Base-by-base conservation (phyloP, 2,329 filamentous ascomycete species). In the Fonsecaea multimorphosa region DNA sequence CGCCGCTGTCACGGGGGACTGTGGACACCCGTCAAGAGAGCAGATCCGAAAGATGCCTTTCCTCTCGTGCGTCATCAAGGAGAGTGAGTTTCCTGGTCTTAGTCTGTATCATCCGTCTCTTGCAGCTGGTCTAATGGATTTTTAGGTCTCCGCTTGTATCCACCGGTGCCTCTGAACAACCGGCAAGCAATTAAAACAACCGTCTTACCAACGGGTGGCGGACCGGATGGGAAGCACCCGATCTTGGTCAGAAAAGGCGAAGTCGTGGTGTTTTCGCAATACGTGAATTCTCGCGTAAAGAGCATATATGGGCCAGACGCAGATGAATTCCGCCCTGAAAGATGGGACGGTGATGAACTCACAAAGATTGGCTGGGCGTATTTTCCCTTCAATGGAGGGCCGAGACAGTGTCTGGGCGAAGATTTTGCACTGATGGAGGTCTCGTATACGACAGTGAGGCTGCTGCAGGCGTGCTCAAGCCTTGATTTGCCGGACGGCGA, bases 111-210 rank as follows among this genome's bases (percentile, higher is more conserved):
- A 9, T 22, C 6, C 1, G 34, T 24, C 12, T 6, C 27, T 14
- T 14, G 19, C 31, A 24, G 38, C 34, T n/a, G 19, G 27, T 19
- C 27, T 32, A 38, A 59, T 22, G 11, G 89, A 90, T 78, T 91
- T 94, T 91, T 94, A 79, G 90, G 86, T 0, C 84, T 93, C 64
- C 88, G 91, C 14, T 78, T 93, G 9, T 92, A 93, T 76, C 91
- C 91, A 0, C 84, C 86, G n/a, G 90, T 95, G 1, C 91, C 92
- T 1, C 89, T 90, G 80, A 95, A 94, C 78, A 84, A 91, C 57
- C 89, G 92, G 68, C 80, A 88, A 36, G 86, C 91, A 9, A 82
- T 91, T 9, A 83, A 82, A 66, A 89, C 93, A 78, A 93, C 91
- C 2, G 90, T 87, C 0, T 84, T 96, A 1, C 91, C 92, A 0